A percentile compares a stretch with the other conserved stretches of the same genome.
Conservation (phyloP, 2,329 filamentous ascomycete species). For the Colletotrichum incanum region DNA sequence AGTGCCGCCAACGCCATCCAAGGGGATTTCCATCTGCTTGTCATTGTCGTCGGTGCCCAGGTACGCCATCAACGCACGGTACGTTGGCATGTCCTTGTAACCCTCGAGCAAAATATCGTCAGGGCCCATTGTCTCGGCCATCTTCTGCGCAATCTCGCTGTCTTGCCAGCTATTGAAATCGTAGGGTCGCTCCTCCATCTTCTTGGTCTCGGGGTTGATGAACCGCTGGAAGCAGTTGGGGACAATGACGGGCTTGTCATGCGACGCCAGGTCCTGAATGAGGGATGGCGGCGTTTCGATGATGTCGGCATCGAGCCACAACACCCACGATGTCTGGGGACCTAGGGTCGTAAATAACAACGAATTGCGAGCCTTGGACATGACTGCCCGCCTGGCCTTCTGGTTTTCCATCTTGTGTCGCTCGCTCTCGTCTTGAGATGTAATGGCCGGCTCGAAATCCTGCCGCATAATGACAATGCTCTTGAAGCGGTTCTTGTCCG, state of each 20-base stretch:
- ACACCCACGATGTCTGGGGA: conserved; percentile 92
- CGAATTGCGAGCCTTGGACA: conserved; percentile 95
- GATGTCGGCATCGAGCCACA: conserved; percentile 96
- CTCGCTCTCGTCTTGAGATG: conserved; percentile 88
- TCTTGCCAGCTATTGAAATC: conserved; percentile 99
- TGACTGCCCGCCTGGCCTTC: conserved; percentile 86
- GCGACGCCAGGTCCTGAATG: conserved; percentile 91
- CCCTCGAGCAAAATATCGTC: conserved; percentile 96
- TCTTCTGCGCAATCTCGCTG: conserved; percentile 81
- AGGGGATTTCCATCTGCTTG: conserved; percentile 74
- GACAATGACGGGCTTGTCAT: conserved; percentile 92
- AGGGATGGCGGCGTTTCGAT: conserved; percentile 87
- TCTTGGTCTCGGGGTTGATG: conserved; percentile 77
- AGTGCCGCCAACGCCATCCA: conserved; percentile 96
- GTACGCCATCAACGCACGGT: conserved; percentile 91
- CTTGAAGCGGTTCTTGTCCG: conserved; percentile 87
- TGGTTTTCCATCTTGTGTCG: conserved; percentile 94
- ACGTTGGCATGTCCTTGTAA: conserved; percentile 93
- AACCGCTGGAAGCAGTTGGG: conserved; percentile 97
- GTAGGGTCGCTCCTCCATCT: conserved; percentile 85
- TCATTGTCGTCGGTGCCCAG: conserved; percentile 75
- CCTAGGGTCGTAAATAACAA: conserved; percentile 95
- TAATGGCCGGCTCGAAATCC: conserved; percentile 88
- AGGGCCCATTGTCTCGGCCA: conserved; percentile 85
- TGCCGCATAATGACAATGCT: conserved; percentile 95